phyloP scores from a whole-genome alignment of 352 stramenopile species.

The Aphanomyces astaci region DNA sequence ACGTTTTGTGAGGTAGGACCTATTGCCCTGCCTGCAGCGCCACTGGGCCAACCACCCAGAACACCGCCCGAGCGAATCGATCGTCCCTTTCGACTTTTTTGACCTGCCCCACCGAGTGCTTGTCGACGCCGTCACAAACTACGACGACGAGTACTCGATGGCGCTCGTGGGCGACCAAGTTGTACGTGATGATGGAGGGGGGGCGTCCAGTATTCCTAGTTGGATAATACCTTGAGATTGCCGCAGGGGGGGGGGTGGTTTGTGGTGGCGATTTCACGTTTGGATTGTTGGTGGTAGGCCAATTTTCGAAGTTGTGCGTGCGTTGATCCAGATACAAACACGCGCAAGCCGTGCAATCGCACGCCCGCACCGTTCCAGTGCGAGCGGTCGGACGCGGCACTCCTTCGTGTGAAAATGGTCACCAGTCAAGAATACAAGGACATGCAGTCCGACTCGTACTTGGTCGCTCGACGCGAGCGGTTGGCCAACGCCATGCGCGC shows the following conservation, averaged over 20 bases:
- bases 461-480: conserved; percentile 41
- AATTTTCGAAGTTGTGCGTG: conserved; percentile 45
- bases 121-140: conserved; percentile 46
- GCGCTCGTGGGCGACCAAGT: conserved; percentile 29
- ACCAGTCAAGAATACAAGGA: conserved; percentile 56
- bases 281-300: too few species aligned
- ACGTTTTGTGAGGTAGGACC: too few species aligned
- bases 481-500: conserved; percentile 42
- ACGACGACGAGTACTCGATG: conserved; percentile 45
- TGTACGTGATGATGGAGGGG: too few species aligned
- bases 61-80: neutral
- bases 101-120: conserved; percentile 40
- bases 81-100: conserved; percentile 49
- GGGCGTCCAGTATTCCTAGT: too few species aligned
- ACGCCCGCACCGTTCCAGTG: conserved; percentile 37
- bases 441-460: conserved; percentile 48
- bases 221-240: too few species aligned
- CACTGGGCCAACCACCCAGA: neutral
- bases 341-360: conserved; percentile 41
- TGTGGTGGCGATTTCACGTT: too few species aligned
- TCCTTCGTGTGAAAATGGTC: conserved; percentile 55
- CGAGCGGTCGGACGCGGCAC: conserved; percentile 30
- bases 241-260: too few species aligned
- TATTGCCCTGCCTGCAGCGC: too few species aligned
- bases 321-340: conserved; percentile 33